Conservation (phyloP, 2,329 filamentous ascomycete genomes). For the Colletotrichum graminicola region DNA sequence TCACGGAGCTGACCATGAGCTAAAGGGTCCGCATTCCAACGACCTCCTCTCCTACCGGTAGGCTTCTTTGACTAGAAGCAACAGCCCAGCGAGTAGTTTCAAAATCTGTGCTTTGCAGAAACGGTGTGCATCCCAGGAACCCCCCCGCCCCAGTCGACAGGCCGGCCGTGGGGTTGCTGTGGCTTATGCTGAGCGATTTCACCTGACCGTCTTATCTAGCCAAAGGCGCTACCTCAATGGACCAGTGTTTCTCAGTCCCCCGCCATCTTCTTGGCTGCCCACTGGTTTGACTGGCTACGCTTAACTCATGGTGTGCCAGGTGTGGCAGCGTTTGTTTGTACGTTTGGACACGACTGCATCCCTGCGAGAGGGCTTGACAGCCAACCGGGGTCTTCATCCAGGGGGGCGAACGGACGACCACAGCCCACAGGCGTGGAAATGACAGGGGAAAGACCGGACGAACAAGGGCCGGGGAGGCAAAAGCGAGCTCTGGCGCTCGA, state of each 20-base stretch:
- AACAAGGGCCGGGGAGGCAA: constrained; percentile 20
- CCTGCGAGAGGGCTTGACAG: constrained; percentile 21
- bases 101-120: background rate
- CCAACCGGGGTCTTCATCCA: constrained; percentile 5
- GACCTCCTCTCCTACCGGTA: too few species aligned
- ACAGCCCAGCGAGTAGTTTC: background rate
- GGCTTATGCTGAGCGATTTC: constrained; percentile 28
- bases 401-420: constrained; percentile 13
- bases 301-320: background rate
- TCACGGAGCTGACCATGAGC: background rate
- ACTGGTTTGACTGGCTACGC: constrained; percentile 20
- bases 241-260: constrained; percentile 33
- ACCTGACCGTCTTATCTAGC: constrained; percentile 20
- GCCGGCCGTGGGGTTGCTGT: constrained; percentile 14
- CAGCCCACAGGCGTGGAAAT: constrained; percentile 27
- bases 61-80: constrained; percentile 6
- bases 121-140: constrained; percentile 12
- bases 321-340: constrained; percentile 2
- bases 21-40: constrained; percentile 4
- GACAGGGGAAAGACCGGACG: constrained; percentile 36
- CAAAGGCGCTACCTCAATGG: constrained; percentile 35
- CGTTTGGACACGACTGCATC: constrained; percentile 11
- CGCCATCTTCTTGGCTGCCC: constrained; percentile 30
- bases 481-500: background rate
- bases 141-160: constrained; percentile 15